These are phyloP conservation scores for Eustoma russellianum DNA, from an alignment of 257 asterid genomes.

Conservation along the genomic window DNA sequence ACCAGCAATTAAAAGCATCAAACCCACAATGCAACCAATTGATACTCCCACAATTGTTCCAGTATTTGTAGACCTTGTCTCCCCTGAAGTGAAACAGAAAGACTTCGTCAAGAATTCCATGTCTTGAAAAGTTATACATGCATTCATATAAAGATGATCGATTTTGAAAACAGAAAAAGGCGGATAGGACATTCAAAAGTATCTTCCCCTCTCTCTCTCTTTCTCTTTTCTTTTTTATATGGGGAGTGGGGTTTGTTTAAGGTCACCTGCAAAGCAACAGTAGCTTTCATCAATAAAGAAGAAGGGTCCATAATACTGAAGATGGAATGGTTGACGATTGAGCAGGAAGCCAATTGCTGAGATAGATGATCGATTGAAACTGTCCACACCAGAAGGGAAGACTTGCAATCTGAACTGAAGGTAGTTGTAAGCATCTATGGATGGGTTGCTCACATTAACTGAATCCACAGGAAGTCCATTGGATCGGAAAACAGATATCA, in stretches of 20 bases:
- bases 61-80: constrained; percentile 34
- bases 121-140: not conserved
- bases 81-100: constrained; percentile 19
- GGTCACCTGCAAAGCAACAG: constrained; percentile 54
- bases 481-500: constrained; percentile 38
- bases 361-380: constrained; percentile 50
- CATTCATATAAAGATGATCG: not conserved
- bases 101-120: too few relatives aligned
- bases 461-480: constrained; percentile 63
- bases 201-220: not conserved
- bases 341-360: constrained; percentile 52
- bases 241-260: not conserved
- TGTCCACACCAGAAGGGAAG: constrained; percentile 53
- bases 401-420: constrained; percentile 47
- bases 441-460: constrained; percentile 37
- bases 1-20: constrained; percentile 31
- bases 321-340: constrained; percentile 52
- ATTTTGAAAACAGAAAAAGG: not conserved
- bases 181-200: not conserved
- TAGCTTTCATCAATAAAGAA: constrained; percentile 49
- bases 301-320: constrained; percentile 58
- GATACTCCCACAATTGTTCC: constrained; percentile 60
- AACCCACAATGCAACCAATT: constrained; percentile 44
- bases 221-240: too few relatives aligned
- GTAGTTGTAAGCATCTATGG: constrained; percentile 33